Percentiles rank a stretch among this genome's conserved stretches.
Conservation (phyloP, 768 basidiomycete genomes). For the Ramaria rubella region DNA sequence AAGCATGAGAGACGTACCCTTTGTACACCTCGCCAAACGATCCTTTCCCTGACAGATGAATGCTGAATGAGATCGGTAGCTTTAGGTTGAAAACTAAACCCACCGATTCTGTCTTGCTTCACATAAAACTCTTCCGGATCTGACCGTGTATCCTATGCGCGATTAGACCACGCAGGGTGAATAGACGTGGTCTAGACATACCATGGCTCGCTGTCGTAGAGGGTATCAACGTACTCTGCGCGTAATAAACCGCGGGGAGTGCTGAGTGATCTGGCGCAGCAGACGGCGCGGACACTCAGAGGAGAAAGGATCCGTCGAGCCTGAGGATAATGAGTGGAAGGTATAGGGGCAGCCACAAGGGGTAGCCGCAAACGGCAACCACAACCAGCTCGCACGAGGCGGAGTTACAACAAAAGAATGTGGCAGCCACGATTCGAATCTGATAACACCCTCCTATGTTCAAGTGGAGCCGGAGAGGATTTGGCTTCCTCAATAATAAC, state of each 20-base stretch:
- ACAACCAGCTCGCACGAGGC: not conserved
- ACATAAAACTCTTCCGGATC: slow-evolving; percentile 98
- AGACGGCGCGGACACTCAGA: too few relatives aligned
- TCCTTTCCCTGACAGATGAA: slow-evolving; percentile 67
- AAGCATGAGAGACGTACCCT: slow-evolving; percentile 48
- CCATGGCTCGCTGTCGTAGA: not conserved
- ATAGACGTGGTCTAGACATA: too few relatives aligned
- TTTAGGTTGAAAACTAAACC: slow-evolving; percentile 5
- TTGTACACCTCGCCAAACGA: slow-evolving; percentile 99
- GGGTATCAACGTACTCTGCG: too few relatives aligned
- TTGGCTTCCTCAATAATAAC: too few relatives aligned
- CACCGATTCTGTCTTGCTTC: slow-evolving; percentile 96
- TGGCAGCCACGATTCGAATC: too few relatives aligned
- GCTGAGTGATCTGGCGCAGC: not conserved
- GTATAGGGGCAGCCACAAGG: not conserved
- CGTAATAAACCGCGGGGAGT: not conserved
- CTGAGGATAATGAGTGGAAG: too few relatives aligned
- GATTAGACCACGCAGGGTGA: not conserved
- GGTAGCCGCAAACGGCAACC: not conserved
- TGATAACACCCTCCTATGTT: too few relatives aligned
- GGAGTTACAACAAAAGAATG: not conserved
- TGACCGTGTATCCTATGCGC: slow-evolving; percentile 55
- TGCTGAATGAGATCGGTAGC: not conserved
- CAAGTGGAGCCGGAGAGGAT: too few relatives aligned
- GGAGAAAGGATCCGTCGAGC: not conserved